Percentiles rank a stretch among this genome's conserved stretches.
Conservation (phyloP, 257 asterid species). For the Petunia axillaris region DNA sequence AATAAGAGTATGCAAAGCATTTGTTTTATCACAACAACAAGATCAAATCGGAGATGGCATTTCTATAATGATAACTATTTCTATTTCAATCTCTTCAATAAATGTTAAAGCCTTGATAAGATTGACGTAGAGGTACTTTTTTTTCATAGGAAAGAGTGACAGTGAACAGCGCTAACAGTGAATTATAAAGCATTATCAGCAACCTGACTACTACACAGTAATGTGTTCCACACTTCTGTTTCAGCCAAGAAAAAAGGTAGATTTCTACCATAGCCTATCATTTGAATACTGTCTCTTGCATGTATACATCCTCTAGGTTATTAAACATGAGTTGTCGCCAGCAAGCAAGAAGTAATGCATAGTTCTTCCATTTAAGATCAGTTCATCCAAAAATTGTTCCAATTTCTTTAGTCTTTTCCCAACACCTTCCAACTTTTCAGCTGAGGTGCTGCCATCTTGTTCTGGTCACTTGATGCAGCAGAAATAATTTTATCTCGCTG, state of each 20-base stretch:
- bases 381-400: neutral
- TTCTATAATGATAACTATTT: neutral
- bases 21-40: neutral
- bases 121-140: neutral
- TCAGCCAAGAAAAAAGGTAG: neutral
- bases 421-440: slow-evolving; percentile 9
- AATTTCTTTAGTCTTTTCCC: slow-evolving; percentile 9
- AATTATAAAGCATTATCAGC: slow-evolving; percentile 3
- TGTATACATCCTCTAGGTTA: neutral
- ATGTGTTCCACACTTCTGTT: neutral
- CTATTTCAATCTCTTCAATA: neutral
- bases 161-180: neutral
- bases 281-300: neutral
- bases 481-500: neutral
- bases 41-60: neutral
- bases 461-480: neutral
- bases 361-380: neutral
- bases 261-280: slow-evolving; percentile 21
- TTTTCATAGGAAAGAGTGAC: neutral
- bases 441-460: slow-evolving; percentile 10
- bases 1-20: slow-evolving; percentile 4
- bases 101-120: neutral
- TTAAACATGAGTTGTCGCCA: neutral
- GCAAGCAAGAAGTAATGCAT: slow-evolving; percentile 15
- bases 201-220: neutral